Conservation (phyloP, 2,329 filamentous ascomycete species). For the Pseudogymnoascus sp. region DNA sequence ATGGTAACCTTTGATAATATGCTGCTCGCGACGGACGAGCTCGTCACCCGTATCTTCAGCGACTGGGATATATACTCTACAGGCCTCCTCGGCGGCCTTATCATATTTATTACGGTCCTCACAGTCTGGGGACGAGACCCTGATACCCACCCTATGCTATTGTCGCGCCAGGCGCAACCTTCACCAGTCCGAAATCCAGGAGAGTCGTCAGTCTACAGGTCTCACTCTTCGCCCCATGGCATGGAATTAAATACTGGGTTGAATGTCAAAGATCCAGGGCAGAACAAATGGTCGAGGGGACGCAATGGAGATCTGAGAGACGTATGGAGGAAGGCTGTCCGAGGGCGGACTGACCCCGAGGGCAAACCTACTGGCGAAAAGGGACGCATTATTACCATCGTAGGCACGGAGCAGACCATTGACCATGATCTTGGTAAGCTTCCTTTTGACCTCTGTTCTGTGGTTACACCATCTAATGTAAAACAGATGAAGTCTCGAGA, state of each 20-base stretch:
- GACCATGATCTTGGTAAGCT: conserved; percentile 58
- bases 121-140: conserved; percentile 67
- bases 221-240: conserved; percentile 76
- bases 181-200: conserved; percentile 73
- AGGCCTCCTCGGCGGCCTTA: conserved; percentile 56
- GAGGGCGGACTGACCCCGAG: conserved; percentile 54
- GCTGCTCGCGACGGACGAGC: conserved; percentile 48
- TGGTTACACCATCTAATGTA: conserved; percentile 15
- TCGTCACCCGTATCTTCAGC: conserved; percentile 58
- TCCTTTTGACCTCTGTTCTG: background rate
- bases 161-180: conserved; percentile 73
- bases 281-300: conserved; percentile 74
- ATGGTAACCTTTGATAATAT: conserved; percentile 4
- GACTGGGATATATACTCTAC: conserved; percentile 82
- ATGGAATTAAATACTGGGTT: conserved; percentile 70
- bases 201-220: conserved; percentile 78
- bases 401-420: conserved; percentile 64
- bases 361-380: conserved; percentile 50
- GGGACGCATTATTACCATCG: conserved; percentile 68
- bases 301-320: conserved; percentile 85
- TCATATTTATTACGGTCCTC: conserved; percentile 60
- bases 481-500: conserved; percentile 60
- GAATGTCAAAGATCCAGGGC: conserved; percentile 71
- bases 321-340: conserved; percentile 70
- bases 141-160: conserved; percentile 84